Base-by-base conservation (phyloP, 176 grass and related monocot species). In the Leersia perrieri region DNA sequence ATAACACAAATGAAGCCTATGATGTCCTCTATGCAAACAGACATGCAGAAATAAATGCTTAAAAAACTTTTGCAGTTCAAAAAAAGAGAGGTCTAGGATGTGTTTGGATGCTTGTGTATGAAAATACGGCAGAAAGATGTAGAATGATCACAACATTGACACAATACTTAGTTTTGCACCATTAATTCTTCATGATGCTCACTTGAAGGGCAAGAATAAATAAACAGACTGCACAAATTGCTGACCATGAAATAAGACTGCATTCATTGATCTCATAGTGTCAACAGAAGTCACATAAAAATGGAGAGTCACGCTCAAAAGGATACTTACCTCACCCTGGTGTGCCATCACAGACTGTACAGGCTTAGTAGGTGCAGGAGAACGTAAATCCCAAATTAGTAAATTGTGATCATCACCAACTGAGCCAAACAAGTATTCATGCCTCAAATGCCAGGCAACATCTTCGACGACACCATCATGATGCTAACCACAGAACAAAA, bases 381-480 rank as follows among this genome's bases (percentile, higher is more conserved):
- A 84, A 42, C 96, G 86, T 13, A 91, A 23, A 77, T 99, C 96
- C 96, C 96, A 99, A 79, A 95, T 86, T 20, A 91, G 77, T 14
- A 99, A 80, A 84, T 91, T 81, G 57, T 87, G 89, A 82, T 98
- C 96, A 79, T 95, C 96, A 51, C 96, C 96, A 45, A 95, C 96
- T 29, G 96, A 95, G 31, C 96, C 96, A 86, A 99, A 99, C 82
- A 95, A 85, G 65, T 95, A 82, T 58, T 93, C 96, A 80, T 99
- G 89, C 80, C 91, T 89, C 75, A 91, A 89, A 81, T 99, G 96
- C 96, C 96, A 99, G 72, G 93, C 93, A 87, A 99, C 96, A 90
- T 99, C 96, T 89, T 95, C 96, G 68, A 99, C 96, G 0, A 95
- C 93, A 20, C 96, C 96, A 76, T 93, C 93, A 87, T 99, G 96